Base-by-base conservation (phyloP, 169 alveolate species). In the Eimeria necatrix region DNA sequence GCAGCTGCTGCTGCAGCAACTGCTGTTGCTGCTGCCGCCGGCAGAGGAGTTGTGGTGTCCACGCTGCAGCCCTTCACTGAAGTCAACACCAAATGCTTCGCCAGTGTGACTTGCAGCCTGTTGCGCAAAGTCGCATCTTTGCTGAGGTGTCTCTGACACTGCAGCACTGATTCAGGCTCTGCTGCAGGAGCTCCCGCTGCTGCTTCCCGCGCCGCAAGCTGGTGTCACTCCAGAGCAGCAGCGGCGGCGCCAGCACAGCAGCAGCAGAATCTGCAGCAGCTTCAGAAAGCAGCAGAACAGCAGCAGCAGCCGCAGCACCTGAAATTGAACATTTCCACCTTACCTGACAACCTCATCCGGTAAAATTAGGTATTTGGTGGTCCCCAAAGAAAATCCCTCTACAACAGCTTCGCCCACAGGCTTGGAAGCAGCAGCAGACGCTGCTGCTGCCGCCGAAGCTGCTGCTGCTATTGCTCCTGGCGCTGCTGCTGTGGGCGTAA, bases 271-370 rank as follows among this genome's bases (percentile, higher is more conserved):
- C 74, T 20, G 24, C 24, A 7, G 22, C 24, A 61, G 24, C 52
- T 4, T 8, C 52, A 32, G 24, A 26, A 71, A 18, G 16, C 48
- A 24, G 51, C 24, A 48, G 51, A 22, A 22, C 83, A 71, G 83
- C 10, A 22, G 83, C 83, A 71, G 83, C 83, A 41, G 88, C 64
- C 24, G 64, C 64, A 78, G 46, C 64, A 78, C 0, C 53, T 32
- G 87, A 41, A 20, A 26, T 26, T 20, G 74, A 5, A 61, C 9
- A 26, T 14, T 9, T 22, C 59, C 24, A 20, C 18, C 18, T 18
- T 52, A 89, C 94, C 76, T 68, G 73, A 89, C 61, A 24, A 89
- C 73, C 56, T 71, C 87, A 48, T 89, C 94, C 16, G 94, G 94
- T 4, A 78, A 59, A 16, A 89, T 53, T 4, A 89, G 59, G 22